Evolutionary conservation across 352 stramenopile species (phyloP).

Genomic region (Phytophthora colocasiae): DNA sequence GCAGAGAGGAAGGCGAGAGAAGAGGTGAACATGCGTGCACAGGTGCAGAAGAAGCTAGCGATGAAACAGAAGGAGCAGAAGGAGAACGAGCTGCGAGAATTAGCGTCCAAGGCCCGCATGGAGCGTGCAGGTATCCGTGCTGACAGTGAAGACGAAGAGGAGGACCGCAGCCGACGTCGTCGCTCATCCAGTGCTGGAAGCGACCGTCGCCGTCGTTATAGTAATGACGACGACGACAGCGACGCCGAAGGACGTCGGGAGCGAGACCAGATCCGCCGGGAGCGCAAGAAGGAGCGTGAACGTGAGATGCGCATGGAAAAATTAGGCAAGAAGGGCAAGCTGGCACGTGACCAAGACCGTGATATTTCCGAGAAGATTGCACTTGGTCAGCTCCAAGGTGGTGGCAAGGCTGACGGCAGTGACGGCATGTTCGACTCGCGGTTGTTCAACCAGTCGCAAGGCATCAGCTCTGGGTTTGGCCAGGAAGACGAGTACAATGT

Average conservation of each 20-base stretch:
- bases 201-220: conserved; percentile 16
- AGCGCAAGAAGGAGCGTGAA: conserved; percentile 96
- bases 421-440: conserved; percentile 97
- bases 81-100: conserved; percentile 95
- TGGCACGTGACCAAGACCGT: conserved; percentile 95
- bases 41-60: conserved; percentile 88
- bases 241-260: conserved; percentile 58
- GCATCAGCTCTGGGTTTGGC: conserved; percentile 96
- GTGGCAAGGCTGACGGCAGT: conserved; percentile 68
- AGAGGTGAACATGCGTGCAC: conserved; percentile 96
- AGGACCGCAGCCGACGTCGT: conserved; percentile 23
- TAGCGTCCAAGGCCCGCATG: conserved; percentile 94
- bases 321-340: conserved; percentile 87
- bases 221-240: conserved; percentile 33
- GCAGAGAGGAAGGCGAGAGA: conserved; percentile 97
- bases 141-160: conserved; percentile 35
- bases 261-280: conserved; percentile 83
- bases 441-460: conserved; percentile 98
- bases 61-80: conserved; percentile 96
- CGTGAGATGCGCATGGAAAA: conserved; percentile 96
- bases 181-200: conserved; percentile 31
- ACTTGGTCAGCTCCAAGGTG: conserved; percentile 95
- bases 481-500: conserved; percentile 98
- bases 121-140: conserved; percentile 85
- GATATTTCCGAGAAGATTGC: conserved; percentile 99